phyloP scores from a whole-genome alignment of 2,329 filamentous ascomycete species.

The Ophiostoma sp. region DNA sequence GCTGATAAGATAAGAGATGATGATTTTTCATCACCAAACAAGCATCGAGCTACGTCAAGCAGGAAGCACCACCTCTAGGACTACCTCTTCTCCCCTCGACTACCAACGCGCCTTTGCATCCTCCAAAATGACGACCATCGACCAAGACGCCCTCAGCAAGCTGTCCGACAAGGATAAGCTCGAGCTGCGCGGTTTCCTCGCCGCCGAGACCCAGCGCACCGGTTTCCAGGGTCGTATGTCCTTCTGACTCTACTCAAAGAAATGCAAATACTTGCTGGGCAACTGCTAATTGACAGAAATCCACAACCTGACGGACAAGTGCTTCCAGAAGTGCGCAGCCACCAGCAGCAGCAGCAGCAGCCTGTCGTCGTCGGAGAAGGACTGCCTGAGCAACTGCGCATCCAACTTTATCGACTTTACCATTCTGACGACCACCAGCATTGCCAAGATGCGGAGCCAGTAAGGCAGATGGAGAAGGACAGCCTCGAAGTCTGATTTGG shows the following conservation, averaged over 20 bases:
- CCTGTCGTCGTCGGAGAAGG: constrained; percentile 72
- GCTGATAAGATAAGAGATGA: constrained; percentile 27
- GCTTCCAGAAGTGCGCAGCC: constrained; percentile 89
- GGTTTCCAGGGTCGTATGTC: constrained; percentile 55
- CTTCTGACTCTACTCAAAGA: background rate
- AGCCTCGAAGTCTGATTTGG: too few species aligned
- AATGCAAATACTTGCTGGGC: background rate
- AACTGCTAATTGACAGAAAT: constrained; percentile 40
- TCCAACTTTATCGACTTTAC: constrained; percentile 90
- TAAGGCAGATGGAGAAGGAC: background rate
- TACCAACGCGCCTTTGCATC: background rate
- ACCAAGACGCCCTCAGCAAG: constrained; percentile 12
- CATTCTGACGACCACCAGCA: constrained; percentile 74
- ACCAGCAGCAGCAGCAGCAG: constrained; percentile 55
- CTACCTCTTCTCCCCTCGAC: background rate
- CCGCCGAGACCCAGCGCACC: constrained; percentile 81
- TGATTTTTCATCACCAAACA: constrained; percentile 22
- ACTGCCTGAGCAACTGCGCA: constrained; percentile 86
- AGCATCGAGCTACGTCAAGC: constrained; percentile 16
- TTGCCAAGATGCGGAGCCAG: constrained; percentile 57
- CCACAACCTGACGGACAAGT: constrained; percentile 62
- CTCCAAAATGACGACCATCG: background rate
- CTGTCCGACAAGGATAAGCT: constrained; percentile 78
- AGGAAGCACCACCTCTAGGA: background rate
- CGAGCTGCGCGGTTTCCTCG: constrained; percentile 80